Conservation (phyloP, 2,329 filamentous ascomycete genomes). For the Fusarium torreyae region DNA sequence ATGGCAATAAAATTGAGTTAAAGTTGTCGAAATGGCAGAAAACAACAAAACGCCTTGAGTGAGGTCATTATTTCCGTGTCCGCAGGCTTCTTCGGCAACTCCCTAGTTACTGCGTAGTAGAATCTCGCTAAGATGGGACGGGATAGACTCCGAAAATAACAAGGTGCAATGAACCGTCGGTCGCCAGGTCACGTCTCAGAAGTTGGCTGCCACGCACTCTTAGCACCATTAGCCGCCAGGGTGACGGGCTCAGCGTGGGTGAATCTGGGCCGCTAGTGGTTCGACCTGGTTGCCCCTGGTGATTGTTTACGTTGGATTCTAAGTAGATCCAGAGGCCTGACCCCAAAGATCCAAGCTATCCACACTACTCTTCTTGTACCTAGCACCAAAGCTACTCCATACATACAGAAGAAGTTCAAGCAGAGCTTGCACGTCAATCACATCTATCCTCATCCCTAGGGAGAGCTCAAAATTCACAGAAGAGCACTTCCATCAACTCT, state of each 20-base stretch:
- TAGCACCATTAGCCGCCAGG: slow-evolving; percentile 29
- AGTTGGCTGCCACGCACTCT: slow-evolving; percentile 18
- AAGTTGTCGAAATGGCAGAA: background rate
- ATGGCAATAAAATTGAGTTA: background rate
- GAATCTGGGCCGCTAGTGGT: slow-evolving; percentile 28
- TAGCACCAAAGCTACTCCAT: slow-evolving; percentile 41
- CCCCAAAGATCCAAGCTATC: slow-evolving; percentile 40
- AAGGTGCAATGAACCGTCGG: slow-evolving; percentile 19
- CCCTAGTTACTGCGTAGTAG: background rate
- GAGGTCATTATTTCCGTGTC: background rate
- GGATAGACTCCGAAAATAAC: slow-evolving; percentile 11
- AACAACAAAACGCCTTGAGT: background rate
- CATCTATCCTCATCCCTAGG: slow-evolving; percentile 25
- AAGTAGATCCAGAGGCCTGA: slow-evolving; percentile 30
- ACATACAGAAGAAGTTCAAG: slow-evolving; percentile 33
- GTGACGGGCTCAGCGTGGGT: slow-evolving; percentile 26
- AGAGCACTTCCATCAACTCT: slow-evolving; percentile 40
- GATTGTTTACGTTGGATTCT: slow-evolving; percentile 24
- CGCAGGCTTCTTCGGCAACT: background rate
- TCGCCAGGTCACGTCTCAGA: slow-evolving; percentile 43
- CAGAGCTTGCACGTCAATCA: slow-evolving; percentile 28
- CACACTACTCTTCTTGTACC: slow-evolving; percentile 43
- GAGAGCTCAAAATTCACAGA: slow-evolving; percentile 29
- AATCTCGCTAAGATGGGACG: slow-evolving; percentile 12
- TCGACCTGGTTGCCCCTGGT: slow-evolving; percentile 28